Evolutionary conservation across 495 filamentous ascomycete genomes (phyloP), one percentile per base, ranked within the genome.

Genomic region (Clavariopsis aquatica): DNA sequence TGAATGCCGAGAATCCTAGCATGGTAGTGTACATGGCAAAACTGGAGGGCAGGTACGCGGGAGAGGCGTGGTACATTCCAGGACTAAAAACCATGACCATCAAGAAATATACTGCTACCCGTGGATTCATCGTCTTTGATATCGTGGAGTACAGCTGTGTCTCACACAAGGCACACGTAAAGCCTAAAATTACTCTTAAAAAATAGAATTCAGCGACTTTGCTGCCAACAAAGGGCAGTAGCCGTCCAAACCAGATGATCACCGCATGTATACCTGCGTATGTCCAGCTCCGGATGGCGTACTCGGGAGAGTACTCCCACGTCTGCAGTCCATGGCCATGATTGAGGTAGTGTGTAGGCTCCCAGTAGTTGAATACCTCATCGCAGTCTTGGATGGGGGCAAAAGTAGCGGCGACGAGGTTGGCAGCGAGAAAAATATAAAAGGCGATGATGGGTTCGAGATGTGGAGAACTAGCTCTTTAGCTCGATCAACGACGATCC

Each of bases 281-380:
- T 29, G 91, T 82, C 95, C 95, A 99, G 78, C 91, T 96, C 57
- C 95, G 88, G 70, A 99, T 96, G 29, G 91, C 90, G 74, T 91
- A 98, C 51, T 92, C 88, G 1, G 95, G 95, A 0, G 93, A 96
- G 77, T 98, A 99, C 74, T 99, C 95, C 95, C 95, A 99, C 17
- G 95, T 99, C 77, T 99, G 91, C 34, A 98, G 78, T 28, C 95
- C 95, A 72, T 93, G 93, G 71, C 91, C 90, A 80, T 96, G 92
- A 62, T 84, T 86, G 28, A 99, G 83, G 74, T 97, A 99, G 76
- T 99, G 95, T 0, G 92, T 86, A 1, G 95, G 94, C 71, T 99
- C 95, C 95, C 95, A 99, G 78, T 95, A 99, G 71, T 99, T 99
- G 81, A 96, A 99, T 3, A 93, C 92, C 78, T 99, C 95, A 73